These are phyloP conservation scores for Leptodermis oblonga DNA, from an alignment of 257 asterid genomes.

Conservation along the genomic window DNA sequence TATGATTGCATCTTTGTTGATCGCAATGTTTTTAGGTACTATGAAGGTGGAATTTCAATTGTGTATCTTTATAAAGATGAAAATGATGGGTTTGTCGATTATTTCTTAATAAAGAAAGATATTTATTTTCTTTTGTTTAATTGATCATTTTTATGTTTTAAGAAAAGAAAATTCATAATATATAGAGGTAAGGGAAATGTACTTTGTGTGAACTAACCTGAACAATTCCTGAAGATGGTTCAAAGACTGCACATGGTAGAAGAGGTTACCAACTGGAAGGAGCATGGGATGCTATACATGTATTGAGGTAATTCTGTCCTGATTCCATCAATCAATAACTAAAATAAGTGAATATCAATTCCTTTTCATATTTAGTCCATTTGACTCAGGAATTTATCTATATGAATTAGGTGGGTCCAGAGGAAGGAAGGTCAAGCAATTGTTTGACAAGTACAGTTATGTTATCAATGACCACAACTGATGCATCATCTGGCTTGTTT, in stretches of 20 bases:
- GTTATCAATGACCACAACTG: slow-evolving; percentile 87
- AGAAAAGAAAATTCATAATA: too few species aligned
- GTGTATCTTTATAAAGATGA: slow-evolving; percentile 95
- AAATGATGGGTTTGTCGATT: slow-evolving; percentile 77
- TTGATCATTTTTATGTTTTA: background rate
- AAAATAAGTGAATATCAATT: background rate
- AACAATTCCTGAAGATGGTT: slow-evolving; percentile 61
- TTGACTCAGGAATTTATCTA: background rate
- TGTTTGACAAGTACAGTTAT: slow-evolving; percentile 91
- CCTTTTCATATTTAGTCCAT: background rate
- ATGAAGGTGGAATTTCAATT: slow-evolving; percentile 96
- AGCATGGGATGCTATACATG: slow-evolving; percentile 99
- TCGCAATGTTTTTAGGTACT: slow-evolving; percentile 71
- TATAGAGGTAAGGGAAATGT: slow-evolving; percentile 7
- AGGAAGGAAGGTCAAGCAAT: slow-evolving; percentile 71
- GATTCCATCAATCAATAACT: background rate
- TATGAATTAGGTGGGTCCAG: slow-evolving; percentile 60
- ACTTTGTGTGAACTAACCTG: slow-evolving; percentile 20
- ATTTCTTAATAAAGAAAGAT: slow-evolving; percentile 96
- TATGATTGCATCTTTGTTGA: slow-evolving; percentile 31
- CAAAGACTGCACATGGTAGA: slow-evolving; percentile 74
- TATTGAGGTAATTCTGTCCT: slow-evolving; percentile 63
- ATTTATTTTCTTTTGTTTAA: background rate
- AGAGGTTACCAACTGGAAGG: slow-evolving; percentile 94
- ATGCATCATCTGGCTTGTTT: slow-evolving; percentile 79